A percentile compares a stretch with the other conserved stretches of the same genome.
Evolutionary conservation across 805 yeast species (phyloP).

Genomic region (Wickerhamiella spandovensis): DNA sequence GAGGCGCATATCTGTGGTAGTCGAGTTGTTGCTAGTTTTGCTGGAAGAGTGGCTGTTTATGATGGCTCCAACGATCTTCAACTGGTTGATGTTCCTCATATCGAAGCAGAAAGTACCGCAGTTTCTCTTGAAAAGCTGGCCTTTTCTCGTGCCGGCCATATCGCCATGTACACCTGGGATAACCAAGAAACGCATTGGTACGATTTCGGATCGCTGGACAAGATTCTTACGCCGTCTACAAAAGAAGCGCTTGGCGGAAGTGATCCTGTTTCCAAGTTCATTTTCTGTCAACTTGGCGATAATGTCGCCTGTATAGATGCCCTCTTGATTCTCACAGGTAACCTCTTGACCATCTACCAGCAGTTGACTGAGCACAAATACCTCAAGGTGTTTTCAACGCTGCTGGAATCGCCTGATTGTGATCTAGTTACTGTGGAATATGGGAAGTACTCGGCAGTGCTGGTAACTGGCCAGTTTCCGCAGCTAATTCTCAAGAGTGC

Average conservation of each 20-base stretch:
- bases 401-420: slow-evolving; percentile 1
- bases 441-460: slow-evolving; percentile 44
- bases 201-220: background rate
- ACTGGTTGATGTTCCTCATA: background rate
- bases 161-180: background rate
- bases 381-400: slow-evolving; percentile 31
- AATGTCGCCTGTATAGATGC: background rate
- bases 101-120: background rate
- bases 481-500: slow-evolving; percentile 52
- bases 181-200: background rate
- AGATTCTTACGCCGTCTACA: background rate
- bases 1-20: background rate
- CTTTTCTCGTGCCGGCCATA: background rate
- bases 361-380: slow-evolving; percentile 17
- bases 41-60: background rate
- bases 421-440: slow-evolving; percentile 54
- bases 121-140: background rate
- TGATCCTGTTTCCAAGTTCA: background rate
- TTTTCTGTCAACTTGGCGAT: slow-evolving; percentile 2
- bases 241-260: background rate
- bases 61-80: background rate
- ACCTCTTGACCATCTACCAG: slow-evolving; percentile 12
- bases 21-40: background rate
- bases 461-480: slow-evolving; percentile 65
- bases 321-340: slow-evolving; percentile 7